phyloP scores from a whole-genome alignment of 129 eudicot species.

The Flaveria bidentis region DNA sequence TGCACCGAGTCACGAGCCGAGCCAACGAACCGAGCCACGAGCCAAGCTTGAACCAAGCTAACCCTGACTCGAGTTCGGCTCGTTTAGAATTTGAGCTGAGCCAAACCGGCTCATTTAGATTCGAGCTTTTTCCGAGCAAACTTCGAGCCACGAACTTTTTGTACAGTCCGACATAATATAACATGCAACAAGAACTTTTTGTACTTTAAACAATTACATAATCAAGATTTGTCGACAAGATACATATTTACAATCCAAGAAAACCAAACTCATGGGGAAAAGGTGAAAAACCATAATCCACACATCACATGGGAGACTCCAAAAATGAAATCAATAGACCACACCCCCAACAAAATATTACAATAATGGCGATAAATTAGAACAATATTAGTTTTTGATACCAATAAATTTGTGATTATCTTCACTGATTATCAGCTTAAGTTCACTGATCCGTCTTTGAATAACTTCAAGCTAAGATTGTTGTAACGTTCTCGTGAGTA shows the following conservation, averaged over 20 bases:
- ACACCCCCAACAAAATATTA: slow-evolving; percentile 19
- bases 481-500: slow-evolving; percentile 26
- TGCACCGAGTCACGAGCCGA: too few species aligned
- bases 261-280: slow-evolving; percentile 17
- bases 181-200: slow-evolving; percentile 8
- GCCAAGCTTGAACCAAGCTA: too few species aligned
- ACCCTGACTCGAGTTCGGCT: too few species aligned
- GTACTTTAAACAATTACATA: slow-evolving; percentile 20
- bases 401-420: slow-evolving; percentile 1
- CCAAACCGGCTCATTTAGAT: too few species aligned
- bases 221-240: slow-evolving; percentile 25
- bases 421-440: slow-evolving; percentile 8
- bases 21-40: too few species aligned
- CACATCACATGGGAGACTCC: slow-evolving; percentile 28
- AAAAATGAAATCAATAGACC: slow-evolving; percentile 37
- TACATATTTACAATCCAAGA: slow-evolving; percentile 39
- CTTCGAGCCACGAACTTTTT: too few species aligned
- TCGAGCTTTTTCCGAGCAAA: too few species aligned
- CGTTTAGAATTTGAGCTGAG: too few species aligned
- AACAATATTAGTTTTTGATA: background rate
- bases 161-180: too few species aligned
- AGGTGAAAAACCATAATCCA: slow-evolving; percentile 9
- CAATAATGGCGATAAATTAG: background rate
- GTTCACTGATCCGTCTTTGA: slow-evolving; percentile 22
- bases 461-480: slow-evolving; percentile 20